Base-by-base conservation (phyloP, 164 flowering plant genomes). In the Euptelea pleiosperma region DNA sequence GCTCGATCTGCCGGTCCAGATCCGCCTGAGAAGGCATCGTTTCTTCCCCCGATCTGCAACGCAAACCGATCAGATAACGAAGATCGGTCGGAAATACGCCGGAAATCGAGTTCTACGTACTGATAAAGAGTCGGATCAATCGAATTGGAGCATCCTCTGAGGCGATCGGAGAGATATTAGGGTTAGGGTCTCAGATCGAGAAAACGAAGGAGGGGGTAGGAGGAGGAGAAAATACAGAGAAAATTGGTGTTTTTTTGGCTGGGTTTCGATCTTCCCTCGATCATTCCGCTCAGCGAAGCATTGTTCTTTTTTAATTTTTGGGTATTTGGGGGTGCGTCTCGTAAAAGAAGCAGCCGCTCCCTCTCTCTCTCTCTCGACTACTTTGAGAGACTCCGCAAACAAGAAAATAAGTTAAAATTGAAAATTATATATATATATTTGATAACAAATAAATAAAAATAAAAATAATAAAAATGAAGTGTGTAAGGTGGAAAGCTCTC, bases 1-100 rank as follows among this genome's bases (percentile, higher is more conserved):
- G 77, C 61, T 70, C 75, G 63, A 76, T 76, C 73, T 76, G 80
- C 16, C 70, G 73, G 64, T 76, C 80, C 52, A 76, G 73, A 68
- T 73, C 80, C 64, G 64, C 71, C 50, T 70, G 66, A 14, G 76
- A 66, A 34, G 79, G 79, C 79, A 75, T 75, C 72, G 40, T 46
- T 53, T 33, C 43, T 49, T 28, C 54, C 36, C 49, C 33, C 26
- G 52, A 63, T 63, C 61, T 44, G 48, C 62, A 34, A 18, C 33
- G n/a, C 41, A 41, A 48, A 54, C 26, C 40, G 42, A 48, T 47
- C 49, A 36, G 26, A 33, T 41, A 24, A 50, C 28, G 15, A 22
- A 24, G 26, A 25, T 24, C 21, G 22, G n/a, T 6, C 36, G 30
- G 7, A 33, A 49, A 66, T 44, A 48, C 18, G 45, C 29, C 24